Evolutionary conservation across 495 filamentous ascomycete species (phyloP), one percentile per base, ranked within the genome.

Genomic region (Aspergillus campestris): DNA sequence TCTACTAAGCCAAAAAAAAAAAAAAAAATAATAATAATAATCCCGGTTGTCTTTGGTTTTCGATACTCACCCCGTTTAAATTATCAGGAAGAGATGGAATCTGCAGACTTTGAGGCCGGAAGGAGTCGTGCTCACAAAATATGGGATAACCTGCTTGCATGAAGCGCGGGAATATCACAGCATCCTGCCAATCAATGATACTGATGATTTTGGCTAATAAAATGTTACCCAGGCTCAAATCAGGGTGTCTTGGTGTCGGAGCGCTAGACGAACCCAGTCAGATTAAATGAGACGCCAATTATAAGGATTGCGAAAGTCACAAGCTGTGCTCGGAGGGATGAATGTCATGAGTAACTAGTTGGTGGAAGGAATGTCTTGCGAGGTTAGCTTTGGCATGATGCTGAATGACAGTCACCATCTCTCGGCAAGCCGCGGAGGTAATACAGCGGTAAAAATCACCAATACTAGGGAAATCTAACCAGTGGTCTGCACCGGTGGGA

Each of bases 131-230:
- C 44, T 65, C 54, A 52, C 64, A 67, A 35, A 67, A 65, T n/a
- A 49, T 57, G 5, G 64, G 61, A 63, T 67, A 67, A 3, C 61
- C 64, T 35, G 53, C 57, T 57, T 67, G 59, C 51, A 65, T 64
- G 36, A 62, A 62, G 24, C 47, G 50, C 2, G 57, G 60, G 30
- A 59, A 59, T 51, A 64, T 48, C 13, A 53, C 36, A 7, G 59
- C 34, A 57, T 66, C 59, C 33, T 64, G 57, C 59, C 59, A 62
- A 53, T 66, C 61, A 36, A 66, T 66, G 34, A 66, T 61, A 49
- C 63, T 55, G 45, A 47, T 47, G 49, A 64, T 64, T 49, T 58
- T 49, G 30, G 47, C 55, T 8, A 66, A 51, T 33, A 64, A 41
- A 42, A 64, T 66, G 31, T 67, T 64, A 13, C 41, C 48, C 6